These are phyloP conservation scores for Bombardia bombarda DNA, from an alignment of 495 filamentous ascomycete species.

Conservation along the genomic window DNA sequence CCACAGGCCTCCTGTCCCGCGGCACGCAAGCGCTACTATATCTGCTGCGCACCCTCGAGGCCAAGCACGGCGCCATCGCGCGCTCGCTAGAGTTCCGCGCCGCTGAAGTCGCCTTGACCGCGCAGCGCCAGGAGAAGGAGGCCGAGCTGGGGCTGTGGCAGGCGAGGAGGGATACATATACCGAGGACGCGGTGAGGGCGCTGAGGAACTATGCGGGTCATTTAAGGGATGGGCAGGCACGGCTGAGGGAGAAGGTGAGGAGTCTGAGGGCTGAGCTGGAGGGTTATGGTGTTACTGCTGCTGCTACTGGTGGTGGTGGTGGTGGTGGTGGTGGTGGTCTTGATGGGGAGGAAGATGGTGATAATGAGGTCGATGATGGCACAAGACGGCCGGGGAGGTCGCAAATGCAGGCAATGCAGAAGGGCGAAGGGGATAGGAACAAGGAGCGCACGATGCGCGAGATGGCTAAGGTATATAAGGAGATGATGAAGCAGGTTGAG, in stretches of 20 bases:
- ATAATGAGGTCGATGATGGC: constrained; percentile 1
- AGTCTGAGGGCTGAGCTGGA: constrained; percentile 42
- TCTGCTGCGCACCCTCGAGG: constrained; percentile 30
- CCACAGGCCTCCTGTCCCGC: constrained; percentile 17
- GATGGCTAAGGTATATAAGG: constrained; percentile 53
- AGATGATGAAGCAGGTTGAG: constrained; percentile 45
- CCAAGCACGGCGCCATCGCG: constrained; percentile 59
- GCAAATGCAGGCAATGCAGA: constrained; percentile 14
- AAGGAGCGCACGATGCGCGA: constrained; percentile 46
- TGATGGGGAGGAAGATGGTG: neutral
- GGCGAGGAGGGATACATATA: constrained; percentile 39
- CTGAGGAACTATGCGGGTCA: constrained; percentile 48
- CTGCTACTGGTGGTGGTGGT: neutral
- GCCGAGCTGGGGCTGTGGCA: constrained; percentile 25
- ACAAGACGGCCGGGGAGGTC: constrained; percentile 7
- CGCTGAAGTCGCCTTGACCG: constrained; percentile 42
- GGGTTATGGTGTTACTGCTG: constrained; percentile 39
- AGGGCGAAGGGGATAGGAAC: constrained; percentile 9
- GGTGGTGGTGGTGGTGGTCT: constrained; percentile 22
- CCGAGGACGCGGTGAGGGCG: constrained; percentile 47
- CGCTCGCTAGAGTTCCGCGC: constrained; percentile 55
- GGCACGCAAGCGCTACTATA: constrained; percentile 23
- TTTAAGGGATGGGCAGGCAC: constrained; percentile 40
- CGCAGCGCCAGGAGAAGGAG: constrained; percentile 37
- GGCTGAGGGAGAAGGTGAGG: constrained; percentile 38